Conservation (phyloP, 23 red algal genomes). For the Gracilaria caudata region DNA sequence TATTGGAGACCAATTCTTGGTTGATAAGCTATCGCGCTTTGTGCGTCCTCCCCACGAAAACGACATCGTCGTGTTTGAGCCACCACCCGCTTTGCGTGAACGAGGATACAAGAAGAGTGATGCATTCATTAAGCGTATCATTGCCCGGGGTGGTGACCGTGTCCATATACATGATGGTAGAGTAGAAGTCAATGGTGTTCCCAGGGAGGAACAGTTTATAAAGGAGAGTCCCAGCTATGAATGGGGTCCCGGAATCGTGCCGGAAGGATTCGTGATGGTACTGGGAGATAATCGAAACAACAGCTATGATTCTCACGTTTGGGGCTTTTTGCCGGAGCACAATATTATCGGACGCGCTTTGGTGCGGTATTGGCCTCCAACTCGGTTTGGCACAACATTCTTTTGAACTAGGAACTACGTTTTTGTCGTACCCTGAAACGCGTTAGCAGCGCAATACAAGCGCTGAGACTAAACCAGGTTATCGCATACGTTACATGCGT, state of each 20-base stretch:
- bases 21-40: conserved; percentile 86
- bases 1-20: conserved; percentile 95
- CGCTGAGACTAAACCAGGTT: conserved; percentile 70
- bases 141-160: conserved; percentile 82
- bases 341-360: conserved; percentile 95
- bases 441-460: conserved; percentile 42
- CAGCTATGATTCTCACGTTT: conserved; percentile 95
- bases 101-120: conserved; percentile 83
- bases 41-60: conserved; percentile 68
- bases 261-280: conserved; percentile 85
- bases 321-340: conserved; percentile 90
- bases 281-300: conserved; percentile 99
- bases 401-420: conserved; percentile 23
- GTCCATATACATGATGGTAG: conserved; percentile 76
- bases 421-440: conserved; percentile 32
- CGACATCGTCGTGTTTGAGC: conserved; percentile 97
- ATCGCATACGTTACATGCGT: conserved; percentile 68
- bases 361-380: conserved; percentile 92
- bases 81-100: conserved; percentile 69
- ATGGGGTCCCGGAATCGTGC: conserved; percentile 91
- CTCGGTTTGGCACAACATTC: conserved; percentile 73
- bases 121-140: conserved; percentile 96
- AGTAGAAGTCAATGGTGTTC: conserved; percentile 78
- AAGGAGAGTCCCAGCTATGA: conserved; percentile 83
- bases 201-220: conserved; percentile 68